A percentile compares a stretch with the other conserved stretches of the same genome.
Evolutionary conservation across 305 asterid species (phyloP).

Genomic region (Fraxinus sp.): DNA sequence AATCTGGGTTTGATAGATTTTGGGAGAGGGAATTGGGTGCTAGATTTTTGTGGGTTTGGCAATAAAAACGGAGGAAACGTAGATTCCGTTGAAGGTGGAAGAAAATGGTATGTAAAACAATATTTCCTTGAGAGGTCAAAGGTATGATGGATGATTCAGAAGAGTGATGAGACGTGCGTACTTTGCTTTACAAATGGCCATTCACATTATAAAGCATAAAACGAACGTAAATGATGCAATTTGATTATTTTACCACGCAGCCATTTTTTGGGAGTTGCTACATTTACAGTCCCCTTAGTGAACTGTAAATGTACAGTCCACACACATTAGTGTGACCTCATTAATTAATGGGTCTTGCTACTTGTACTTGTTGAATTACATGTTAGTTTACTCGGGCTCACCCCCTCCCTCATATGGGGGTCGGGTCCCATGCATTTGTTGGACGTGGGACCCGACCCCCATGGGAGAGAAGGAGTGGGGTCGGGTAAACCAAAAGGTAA

Average conservation of each 20-base stretch:
- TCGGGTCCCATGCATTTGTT: too few species aligned
- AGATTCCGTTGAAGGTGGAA: constrained; percentile 26
- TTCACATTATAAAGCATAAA: neutral
- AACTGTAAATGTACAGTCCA: too few species aligned
- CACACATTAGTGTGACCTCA: too few species aligned
- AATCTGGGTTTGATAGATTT: neutral
- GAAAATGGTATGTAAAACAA: constrained; percentile 29
- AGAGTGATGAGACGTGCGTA: neutral
- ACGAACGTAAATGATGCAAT: neutral
- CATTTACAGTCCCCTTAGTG: too few species aligned
- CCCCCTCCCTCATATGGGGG: too few species aligned
- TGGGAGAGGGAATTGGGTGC: constrained; percentile 18
- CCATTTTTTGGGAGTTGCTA: too few species aligned
- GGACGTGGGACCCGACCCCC: too few species aligned
- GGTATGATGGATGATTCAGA: neutral
- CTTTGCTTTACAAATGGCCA: neutral
- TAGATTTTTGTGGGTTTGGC: constrained; percentile 30
- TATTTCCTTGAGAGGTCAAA: neutral
- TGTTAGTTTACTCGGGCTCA: too few species aligned
- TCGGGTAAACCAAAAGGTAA: too few species aligned
- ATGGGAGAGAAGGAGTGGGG: too few species aligned
- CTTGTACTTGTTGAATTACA: too few species aligned
- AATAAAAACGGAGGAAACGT: constrained; percentile 3
- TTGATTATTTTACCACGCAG: neutral
- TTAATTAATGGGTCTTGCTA: too few species aligned